Conservation (phyloP, 495 filamentous ascomycete species). For the Neurospora tetrasperma region DNA sequence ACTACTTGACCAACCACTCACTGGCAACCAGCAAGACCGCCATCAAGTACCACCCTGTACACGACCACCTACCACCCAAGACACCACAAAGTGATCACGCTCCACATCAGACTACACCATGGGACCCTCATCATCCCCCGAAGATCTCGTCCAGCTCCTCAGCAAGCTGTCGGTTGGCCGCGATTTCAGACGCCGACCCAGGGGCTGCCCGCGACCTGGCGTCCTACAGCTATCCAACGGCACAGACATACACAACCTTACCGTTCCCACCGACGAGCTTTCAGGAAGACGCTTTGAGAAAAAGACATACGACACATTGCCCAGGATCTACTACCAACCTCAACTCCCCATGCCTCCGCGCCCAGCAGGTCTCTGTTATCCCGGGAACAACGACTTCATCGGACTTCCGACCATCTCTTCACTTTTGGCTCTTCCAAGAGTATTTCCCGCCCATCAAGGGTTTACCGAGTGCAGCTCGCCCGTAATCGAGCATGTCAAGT, state of each 20-base stretch:
- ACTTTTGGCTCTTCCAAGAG: background rate
- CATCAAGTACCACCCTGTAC: background rate
- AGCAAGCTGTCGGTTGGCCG: background rate
- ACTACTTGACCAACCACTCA: background rate
- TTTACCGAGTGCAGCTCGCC: background rate
- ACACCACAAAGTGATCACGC: background rate
- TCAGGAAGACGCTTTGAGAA: background rate
- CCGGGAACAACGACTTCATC: background rate
- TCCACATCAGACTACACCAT: background rate
- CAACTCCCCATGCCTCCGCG: background rate
- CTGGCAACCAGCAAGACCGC: background rate
- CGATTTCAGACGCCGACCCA: background rate
- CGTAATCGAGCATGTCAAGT: background rate
- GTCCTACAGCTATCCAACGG: background rate
- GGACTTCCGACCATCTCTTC: background rate
- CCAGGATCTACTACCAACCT: background rate
- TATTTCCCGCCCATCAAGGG: background rate
- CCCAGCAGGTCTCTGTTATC: background rate
- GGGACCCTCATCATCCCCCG: background rate
- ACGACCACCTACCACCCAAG: background rate
- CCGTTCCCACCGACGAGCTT: background rate
- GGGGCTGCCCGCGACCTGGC: background rate
- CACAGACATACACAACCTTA: background rate
- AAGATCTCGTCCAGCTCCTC: background rate
- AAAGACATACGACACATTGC: background rate